Percentiles rank a stretch among this genome's conserved stretches.
phyloP scores from a whole-genome alignment of 768 basidiomycete genomes.

The Lactifluus pinguis region DNA sequence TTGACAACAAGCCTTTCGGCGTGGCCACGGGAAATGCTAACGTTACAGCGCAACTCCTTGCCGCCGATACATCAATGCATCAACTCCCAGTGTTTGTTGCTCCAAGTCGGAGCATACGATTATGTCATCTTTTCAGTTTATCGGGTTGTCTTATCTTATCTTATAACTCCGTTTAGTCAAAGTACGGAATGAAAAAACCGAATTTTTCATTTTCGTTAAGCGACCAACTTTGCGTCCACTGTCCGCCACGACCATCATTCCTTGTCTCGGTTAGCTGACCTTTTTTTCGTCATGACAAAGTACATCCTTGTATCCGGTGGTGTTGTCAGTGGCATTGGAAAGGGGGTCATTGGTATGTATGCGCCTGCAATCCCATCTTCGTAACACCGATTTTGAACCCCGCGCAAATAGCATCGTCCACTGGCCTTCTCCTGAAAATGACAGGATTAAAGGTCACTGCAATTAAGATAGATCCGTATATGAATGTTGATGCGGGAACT shows the following conservation, averaged over 20 bases:
- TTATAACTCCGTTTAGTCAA: slow-evolving; percentile 1
- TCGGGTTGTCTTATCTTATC: neutral
- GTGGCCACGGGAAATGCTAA: no score
- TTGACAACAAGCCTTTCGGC: no score
- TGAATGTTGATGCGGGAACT: slow-evolving; percentile 99
- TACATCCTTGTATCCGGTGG: slow-evolving; percentile 96
- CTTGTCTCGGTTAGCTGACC: neutral
- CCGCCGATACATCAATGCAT: no score
- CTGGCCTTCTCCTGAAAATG: slow-evolving; percentile 90
- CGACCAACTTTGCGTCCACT: neutral
- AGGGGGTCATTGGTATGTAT: slow-evolving; percentile 96
- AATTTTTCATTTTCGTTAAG: neutral
- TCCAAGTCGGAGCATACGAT: no score
- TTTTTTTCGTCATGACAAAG: slow-evolving; percentile 60
- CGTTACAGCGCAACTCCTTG: no score
- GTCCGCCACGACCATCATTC: neutral
- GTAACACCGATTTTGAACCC: slow-evolving; percentile 22
- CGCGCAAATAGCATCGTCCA: slow-evolving; percentile 72
- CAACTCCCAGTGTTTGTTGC: no score
- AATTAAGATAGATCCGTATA: slow-evolving; percentile 99
- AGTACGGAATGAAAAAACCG: neutral
- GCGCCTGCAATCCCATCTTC: slow-evolving; percentile 23
- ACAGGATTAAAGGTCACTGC: slow-evolving; percentile 94
- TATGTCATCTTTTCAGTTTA: no score
- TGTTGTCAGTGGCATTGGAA: slow-evolving; percentile 97